phyloP scores from a whole-genome alignment of 1,284 basidiomycete species.

The Cystobasidiaceae sp. region DNA sequence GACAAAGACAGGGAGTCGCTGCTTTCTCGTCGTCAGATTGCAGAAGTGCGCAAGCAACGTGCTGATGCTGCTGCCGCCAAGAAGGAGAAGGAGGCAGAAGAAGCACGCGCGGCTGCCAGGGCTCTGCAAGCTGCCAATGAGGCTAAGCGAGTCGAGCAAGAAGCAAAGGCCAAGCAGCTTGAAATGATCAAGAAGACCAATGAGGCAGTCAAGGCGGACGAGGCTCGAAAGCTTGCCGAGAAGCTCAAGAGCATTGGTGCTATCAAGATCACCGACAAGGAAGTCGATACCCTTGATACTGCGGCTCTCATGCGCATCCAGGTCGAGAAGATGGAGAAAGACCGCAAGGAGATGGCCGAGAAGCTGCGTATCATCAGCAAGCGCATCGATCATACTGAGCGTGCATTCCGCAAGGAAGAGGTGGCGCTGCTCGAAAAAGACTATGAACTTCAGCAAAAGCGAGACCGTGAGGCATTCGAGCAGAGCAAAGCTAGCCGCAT shows the following conservation, averaged over 20 bases:
- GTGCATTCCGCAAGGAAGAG: slow-evolving; percentile 92
- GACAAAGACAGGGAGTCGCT: slow-evolving; percentile 66
- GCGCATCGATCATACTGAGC: slow-evolving; percentile 91
- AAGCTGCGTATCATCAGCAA: slow-evolving; percentile 78
- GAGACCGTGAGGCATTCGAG: slow-evolving; percentile 68
- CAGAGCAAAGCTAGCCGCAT: slow-evolving; percentile 59
- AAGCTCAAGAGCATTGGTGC: slow-evolving; percentile 13
- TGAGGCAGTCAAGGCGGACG: slow-evolving; percentile 72
- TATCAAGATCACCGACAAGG: slow-evolving; percentile 51
- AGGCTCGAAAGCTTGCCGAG: slow-evolving; percentile 85
- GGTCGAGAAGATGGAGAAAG: slow-evolving; percentile 92
- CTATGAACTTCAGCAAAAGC: slow-evolving; percentile 77
- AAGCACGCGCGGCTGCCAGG: slow-evolving; percentile 66
- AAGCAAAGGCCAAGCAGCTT: slow-evolving; percentile 64
- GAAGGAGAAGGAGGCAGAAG: slow-evolving; percentile 86
- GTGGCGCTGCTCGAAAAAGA: slow-evolving; percentile 77
- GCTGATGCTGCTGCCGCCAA: slow-evolving; percentile 76
- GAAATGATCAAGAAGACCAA: slow-evolving; percentile 77
- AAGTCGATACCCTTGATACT: slow-evolving; percentile 78
- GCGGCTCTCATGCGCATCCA: slow-evolving; percentile 84
- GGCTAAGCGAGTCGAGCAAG: slow-evolving; percentile 61
- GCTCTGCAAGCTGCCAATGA: slow-evolving; percentile 71
- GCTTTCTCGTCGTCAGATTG: slow-evolving; percentile 68
- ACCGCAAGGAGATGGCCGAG: slow-evolving; percentile 83
- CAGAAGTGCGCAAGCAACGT: slow-evolving; percentile 81